Conservation (phyloP, 2,329 filamentous ascomycete genomes). For the Colletotrichum theobromicola region DNA sequence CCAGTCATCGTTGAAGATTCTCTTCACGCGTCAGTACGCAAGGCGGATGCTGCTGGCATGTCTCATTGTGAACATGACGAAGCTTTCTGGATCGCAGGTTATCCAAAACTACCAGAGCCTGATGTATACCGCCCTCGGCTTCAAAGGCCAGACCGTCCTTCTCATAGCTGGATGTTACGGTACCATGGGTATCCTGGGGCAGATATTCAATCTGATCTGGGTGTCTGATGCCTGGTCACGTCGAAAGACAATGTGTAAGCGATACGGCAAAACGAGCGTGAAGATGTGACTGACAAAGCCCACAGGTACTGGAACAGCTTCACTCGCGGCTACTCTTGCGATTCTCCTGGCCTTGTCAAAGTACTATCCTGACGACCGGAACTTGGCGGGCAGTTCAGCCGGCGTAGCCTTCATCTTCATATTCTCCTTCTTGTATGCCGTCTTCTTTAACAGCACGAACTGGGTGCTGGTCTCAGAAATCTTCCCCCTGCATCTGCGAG, state of each 20-base stretch:
- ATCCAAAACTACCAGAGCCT: background rate
- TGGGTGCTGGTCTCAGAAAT: background rate
- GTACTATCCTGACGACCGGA: background rate
- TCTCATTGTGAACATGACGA: background rate
- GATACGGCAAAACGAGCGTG: rapidly evolving
- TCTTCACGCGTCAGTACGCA: background rate
- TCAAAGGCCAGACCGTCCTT: background rate
- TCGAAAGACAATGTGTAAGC: background rate
- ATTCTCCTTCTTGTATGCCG: background rate
- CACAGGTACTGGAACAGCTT: background rate
- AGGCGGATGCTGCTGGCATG: background rate
- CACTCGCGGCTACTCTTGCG: background rate
- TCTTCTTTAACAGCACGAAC: background rate
- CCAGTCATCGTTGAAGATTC: background rate
- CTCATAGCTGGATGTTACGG: background rate
- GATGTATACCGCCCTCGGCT: background rate
- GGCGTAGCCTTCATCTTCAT: background rate
- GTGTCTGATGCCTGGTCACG: background rate
- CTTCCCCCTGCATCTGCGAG: background rate
- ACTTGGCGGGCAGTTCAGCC: background rate
- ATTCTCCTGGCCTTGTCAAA: background rate
- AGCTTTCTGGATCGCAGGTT: background rate
- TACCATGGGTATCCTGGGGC: background rate
- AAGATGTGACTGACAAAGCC: background rate
- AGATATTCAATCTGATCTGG: background rate